phyloP scores from a whole-genome alignment of 2,329 filamentous ascomycete species.

The Ceratocystis eucalypticola region DNA sequence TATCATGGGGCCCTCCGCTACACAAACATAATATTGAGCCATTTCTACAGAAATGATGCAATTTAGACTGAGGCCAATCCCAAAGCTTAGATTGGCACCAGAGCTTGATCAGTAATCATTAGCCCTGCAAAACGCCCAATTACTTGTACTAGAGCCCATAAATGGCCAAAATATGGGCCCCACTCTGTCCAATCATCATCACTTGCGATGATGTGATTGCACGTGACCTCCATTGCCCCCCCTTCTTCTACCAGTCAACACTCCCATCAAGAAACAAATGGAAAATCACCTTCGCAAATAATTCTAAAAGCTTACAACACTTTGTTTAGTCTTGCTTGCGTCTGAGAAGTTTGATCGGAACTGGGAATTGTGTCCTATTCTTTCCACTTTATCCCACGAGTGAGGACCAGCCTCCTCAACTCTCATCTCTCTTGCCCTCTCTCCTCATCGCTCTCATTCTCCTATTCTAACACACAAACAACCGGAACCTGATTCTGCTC shows the following conservation, averaged over 20 bases:
- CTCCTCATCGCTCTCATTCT: background rate
- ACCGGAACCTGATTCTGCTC: no score
- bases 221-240: conserved; percentile 17
- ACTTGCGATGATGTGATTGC: conserved; percentile 18
- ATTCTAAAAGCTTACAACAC: background rate
- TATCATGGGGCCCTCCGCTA: background rate
- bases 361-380: conserved; percentile 18
- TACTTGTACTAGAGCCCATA: background rate
- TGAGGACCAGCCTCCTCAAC: background rate
- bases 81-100: background rate
- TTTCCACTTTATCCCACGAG: conserved; percentile 15
- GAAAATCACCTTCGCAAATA: background rate
- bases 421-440: conserved; percentile 13
- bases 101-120: no score
- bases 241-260: background rate
- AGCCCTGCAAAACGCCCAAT: no score
- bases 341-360: background rate
- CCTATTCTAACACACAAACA: background rate
- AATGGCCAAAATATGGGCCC: conserved; percentile 12
- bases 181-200: conserved; percentile 16
- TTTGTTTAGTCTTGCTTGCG: background rate
- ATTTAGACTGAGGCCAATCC: background rate
- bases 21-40: background rate
- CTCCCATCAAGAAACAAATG: background rate
- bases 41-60: background rate